A percentile compares a stretch with the other conserved stretches of the same genome.
phyloP scores from a whole-genome alignment of 768 basidiomycete species.

The Auricularia heimuer region DNA sequence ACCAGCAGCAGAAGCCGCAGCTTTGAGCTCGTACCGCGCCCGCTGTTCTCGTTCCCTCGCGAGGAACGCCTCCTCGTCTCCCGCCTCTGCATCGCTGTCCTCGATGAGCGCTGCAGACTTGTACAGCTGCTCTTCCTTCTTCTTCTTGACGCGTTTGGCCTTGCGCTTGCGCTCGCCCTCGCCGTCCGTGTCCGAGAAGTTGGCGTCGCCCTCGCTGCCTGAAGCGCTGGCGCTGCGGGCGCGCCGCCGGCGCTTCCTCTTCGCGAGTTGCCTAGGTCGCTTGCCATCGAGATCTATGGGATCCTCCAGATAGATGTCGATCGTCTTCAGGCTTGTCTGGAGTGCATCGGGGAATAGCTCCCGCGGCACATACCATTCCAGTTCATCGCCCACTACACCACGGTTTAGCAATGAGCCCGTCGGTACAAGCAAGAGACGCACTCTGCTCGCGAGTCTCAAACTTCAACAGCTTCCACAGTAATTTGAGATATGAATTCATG shows the following conservation, averaged over 20 bases:
- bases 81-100: slow-evolving; percentile 80
- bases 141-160: slow-evolving; percentile 39
- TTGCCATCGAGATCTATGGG: slow-evolving; percentile 78
- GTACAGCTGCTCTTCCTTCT: slow-evolving; percentile 63
- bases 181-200: slow-evolving; percentile 20
- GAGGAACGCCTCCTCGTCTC: slow-evolving; percentile 74
- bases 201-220: slow-evolving; percentile 31
- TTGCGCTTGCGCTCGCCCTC: slow-evolving; percentile 20
- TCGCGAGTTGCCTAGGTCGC: slow-evolving; percentile 60
- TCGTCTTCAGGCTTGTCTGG: slow-evolving; percentile 57
- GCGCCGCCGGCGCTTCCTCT: slow-evolving; percentile 45
- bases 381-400: slow-evolving; percentile 49
- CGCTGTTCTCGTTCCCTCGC: slow-evolving; percentile 58
- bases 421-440: slow-evolving; percentile 3
- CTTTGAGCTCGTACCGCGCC: slow-evolving; percentile 35
- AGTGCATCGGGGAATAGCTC: slow-evolving; percentile 58
- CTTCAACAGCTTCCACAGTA: slow-evolving; percentile 71
- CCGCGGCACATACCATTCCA: slow-evolving; percentile 80
- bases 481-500: slow-evolving; percentile 68
- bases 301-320: slow-evolving; percentile 71
- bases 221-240: slow-evolving; percentile 34
- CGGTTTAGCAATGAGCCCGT: neutral
- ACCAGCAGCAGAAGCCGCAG: slow-evolving; percentile 36
- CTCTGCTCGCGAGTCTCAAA: slow-evolving; percentile 63
- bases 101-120: slow-evolving; percentile 88